phyloP scores from a whole-genome alignment of 1,284 basidiomycete genomes.

The Cutaneotrichosporon curvatum region DNA sequence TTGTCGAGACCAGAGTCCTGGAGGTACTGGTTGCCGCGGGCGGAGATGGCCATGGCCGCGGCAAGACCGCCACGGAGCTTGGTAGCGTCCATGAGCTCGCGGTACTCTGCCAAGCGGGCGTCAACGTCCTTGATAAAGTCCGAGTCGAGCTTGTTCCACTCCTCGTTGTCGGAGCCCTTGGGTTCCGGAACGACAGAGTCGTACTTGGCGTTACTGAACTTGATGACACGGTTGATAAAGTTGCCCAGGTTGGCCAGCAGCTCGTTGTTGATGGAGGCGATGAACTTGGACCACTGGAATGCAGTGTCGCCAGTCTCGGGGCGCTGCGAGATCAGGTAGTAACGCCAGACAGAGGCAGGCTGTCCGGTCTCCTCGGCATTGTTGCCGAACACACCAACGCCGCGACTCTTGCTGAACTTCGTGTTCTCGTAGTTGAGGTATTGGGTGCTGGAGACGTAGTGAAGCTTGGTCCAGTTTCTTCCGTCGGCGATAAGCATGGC shows the following conservation, averaged over 20 bases:
- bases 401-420: slow-evolving; percentile 97
- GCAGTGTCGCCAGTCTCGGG: slow-evolving; percentile 92
- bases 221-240: slow-evolving; percentile 91
- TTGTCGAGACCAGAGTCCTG: slow-evolving; percentile 89
- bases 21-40: slow-evolving; percentile 88
- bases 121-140: slow-evolving; percentile 76
- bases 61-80: slow-evolving; percentile 83
- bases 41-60: slow-evolving; percentile 82
- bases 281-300: slow-evolving; percentile 96
- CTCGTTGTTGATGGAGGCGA: slow-evolving; percentile 88
- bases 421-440: slow-evolving; percentile 98
- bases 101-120: slow-evolving; percentile 69
- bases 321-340: slow-evolving; percentile 86
- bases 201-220: slow-evolving; percentile 86
- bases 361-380: slow-evolving; percentile 89
- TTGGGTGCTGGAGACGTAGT: slow-evolving; percentile 94
- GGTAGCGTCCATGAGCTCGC: slow-evolving; percentile 81
- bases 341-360: slow-evolving; percentile 91
- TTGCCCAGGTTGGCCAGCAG: slow-evolving; percentile 96
- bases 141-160: slow-evolving; percentile 57
- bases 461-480: slow-evolving; percentile 85
- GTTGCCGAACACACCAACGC: slow-evolving; percentile 95
- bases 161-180: slow-evolving; percentile 48
- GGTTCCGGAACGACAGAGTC: slow-evolving; percentile 71
- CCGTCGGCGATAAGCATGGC: slow-evolving; percentile 84